Conservation (phyloP, 495 filamentous ascomycete species). For the Jackrogersella minutella region DNA sequence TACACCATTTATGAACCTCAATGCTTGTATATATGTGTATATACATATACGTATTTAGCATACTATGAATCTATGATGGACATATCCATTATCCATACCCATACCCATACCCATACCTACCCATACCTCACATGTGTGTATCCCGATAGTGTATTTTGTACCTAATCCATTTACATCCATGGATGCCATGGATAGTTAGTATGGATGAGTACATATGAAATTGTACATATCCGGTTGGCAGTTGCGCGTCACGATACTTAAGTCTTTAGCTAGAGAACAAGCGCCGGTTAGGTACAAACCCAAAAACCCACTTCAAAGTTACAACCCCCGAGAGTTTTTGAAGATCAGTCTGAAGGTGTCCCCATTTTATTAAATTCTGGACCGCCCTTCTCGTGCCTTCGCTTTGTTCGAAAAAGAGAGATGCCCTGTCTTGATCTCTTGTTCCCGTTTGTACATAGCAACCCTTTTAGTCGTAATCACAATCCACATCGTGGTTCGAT, state of each 20-base stretch:
- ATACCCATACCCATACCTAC: too few relatives aligned
- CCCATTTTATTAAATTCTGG: constrained; percentile 44
- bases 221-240: constrained; percentile 20
- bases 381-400: constrained; percentile 38
- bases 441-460: not conserved
- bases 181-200: too few relatives aligned
- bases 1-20: constrained; percentile 23
- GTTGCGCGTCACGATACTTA: constrained; percentile 34
- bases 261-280: not conserved
- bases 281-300: constrained; percentile 18
- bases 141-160: too few relatives aligned
- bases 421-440: not conserved
- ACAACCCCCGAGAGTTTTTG: constrained; percentile 24
- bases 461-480: constrained; percentile 20
- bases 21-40: not conserved
- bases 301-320: not conserved
- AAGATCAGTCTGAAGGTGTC: constrained; percentile 36
- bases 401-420: constrained; percentile 31
- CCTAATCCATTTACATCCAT: too few relatives aligned
- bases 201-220: too few relatives aligned
- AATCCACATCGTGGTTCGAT: constrained; percentile 25
- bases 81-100: too few relatives aligned
- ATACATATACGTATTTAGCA: constrained; percentile 14
- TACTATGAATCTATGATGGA: too few relatives aligned
- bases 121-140: too few relatives aligned